Conservation (phyloP, 2,329 filamentous ascomycete genomes). For the Sordariomycetes sp. region DNA sequence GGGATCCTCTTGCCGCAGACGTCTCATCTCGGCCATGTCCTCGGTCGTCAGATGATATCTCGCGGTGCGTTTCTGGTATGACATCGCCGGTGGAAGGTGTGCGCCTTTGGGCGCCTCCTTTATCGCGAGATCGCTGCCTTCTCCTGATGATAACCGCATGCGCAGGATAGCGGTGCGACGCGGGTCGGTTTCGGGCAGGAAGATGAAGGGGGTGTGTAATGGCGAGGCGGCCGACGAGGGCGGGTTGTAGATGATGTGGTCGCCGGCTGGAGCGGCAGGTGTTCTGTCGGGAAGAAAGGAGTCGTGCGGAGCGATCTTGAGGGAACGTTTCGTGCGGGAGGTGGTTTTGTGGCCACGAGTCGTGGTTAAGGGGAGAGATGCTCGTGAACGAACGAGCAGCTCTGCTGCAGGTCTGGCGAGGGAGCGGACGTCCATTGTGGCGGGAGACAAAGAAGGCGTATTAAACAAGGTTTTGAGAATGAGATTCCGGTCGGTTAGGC, state of each 20-base stretch:
- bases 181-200: constrained; percentile 49
- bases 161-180: constrained; percentile 40
- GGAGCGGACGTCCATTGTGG: constrained; percentile 24
- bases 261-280: constrained; percentile 17
- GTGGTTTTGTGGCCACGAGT: constrained; percentile 40
- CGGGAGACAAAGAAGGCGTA: too few species aligned
- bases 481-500: neutral
- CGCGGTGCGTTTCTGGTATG: constrained; percentile 23
- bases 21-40: constrained; percentile 52
- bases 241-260: constrained; percentile 47
- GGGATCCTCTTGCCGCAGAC: constrained; percentile 43
- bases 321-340: constrained; percentile 43
- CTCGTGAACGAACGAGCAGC: constrained; percentile 17
- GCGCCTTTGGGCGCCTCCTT: constrained; percentile 12
- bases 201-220: constrained; percentile 57
- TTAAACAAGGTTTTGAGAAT: neutral
- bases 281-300: constrained; percentile 41
- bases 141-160: too few species aligned
- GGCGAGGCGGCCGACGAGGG: constrained; percentile 46
- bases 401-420: constrained; percentile 23
- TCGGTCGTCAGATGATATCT: constrained; percentile 42
- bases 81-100: constrained; percentile 24
- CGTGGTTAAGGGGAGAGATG: constrained; percentile 13
- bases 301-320: constrained; percentile 51
- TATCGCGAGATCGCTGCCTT: too few species aligned